phyloP scores from a whole-genome alignment of 805 yeast genomes.

The Danielia oregonensis region DNA sequence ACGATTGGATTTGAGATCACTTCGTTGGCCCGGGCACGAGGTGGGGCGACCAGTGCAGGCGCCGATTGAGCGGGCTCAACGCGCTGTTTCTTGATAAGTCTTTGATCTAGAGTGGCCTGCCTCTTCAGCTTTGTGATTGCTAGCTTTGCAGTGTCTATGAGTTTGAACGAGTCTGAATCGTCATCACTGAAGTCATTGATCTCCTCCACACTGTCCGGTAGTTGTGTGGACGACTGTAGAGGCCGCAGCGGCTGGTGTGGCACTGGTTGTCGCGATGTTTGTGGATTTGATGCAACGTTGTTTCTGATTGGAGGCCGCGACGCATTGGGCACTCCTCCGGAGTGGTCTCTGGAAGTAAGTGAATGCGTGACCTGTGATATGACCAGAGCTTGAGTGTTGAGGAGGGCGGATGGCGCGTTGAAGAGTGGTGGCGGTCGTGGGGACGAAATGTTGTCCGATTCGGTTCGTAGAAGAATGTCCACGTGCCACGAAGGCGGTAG shows the following conservation, averaged over 20 bases:
- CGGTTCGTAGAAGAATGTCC: slow-evolving; percentile 5
- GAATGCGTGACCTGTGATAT: background rate
- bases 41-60: no score
- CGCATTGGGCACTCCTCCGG: no score
- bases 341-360: no score
- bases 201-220: slow-evolving; percentile 1
- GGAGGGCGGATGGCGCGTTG: background rate
- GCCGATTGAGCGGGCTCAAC: background rate
- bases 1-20: background rate
- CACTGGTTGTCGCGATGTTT: background rate
- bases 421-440: background rate
- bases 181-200: slow-evolving; percentile 3
- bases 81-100: slow-evolving; percentile 1
- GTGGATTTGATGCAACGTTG: no score
- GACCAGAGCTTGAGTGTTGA: background rate
- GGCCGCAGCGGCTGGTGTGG: background rate
- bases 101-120: background rate
- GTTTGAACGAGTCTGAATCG: slow-evolving; percentile 5
- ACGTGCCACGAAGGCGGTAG: slow-evolving; percentile 10
- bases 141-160: slow-evolving; percentile 10
- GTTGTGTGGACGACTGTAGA: background rate
- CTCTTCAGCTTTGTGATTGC: slow-evolving; percentile 4
- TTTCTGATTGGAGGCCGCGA: background rate
- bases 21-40: no score
- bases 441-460: no score